A percentile compares a stretch with the other conserved stretches of the same genome.
phyloP scores from a whole-genome alignment of 2,329 filamentous ascomycete species.

The Capronia coronata region DNA sequence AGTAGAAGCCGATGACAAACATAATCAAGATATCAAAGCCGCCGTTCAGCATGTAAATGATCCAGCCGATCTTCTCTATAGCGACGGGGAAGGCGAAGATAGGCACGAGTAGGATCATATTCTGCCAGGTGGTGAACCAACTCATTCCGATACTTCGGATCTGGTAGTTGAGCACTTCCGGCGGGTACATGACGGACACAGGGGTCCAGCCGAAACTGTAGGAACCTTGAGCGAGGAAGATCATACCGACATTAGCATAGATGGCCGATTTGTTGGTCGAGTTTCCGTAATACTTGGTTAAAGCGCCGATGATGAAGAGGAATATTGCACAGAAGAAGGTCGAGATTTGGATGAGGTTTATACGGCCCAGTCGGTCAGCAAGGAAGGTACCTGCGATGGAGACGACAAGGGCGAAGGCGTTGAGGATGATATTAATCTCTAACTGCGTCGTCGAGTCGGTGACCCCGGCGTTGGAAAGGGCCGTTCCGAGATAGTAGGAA shows the following conservation, averaged over 20 bases:
- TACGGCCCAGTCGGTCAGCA: slow-evolving; percentile 41
- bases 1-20: slow-evolving; percentile 3
- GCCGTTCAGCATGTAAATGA: slow-evolving; percentile 45
- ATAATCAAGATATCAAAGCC: slow-evolving; percentile 36
- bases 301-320: slow-evolving; percentile 47
- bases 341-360: slow-evolving; percentile 32
- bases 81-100: slow-evolving; percentile 32
- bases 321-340: slow-evolving; percentile 35
- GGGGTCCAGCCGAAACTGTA: slow-evolving; percentile 35
- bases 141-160: slow-evolving; percentile 28
- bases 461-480: slow-evolving; percentile 44
- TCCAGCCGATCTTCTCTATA: slow-evolving; percentile 40
- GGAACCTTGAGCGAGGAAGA: slow-evolving; percentile 35
- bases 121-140: slow-evolving; percentile 1
- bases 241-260: slow-evolving; percentile 37
- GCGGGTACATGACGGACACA: slow-evolving; percentile 34
- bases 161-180: slow-evolving; percentile 33
- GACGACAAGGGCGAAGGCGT: slow-evolving; percentile 44
- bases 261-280: slow-evolving; percentile 37
- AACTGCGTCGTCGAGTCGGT: slow-evolving; percentile 41
- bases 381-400: slow-evolving; percentile 42
- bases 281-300: slow-evolving; percentile 42
- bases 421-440: slow-evolving; percentile 47
- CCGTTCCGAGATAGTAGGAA: slow-evolving; percentile 40
- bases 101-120: slow-evolving; percentile 3